A percentile compares a stretch with the other conserved stretches of the same genome.
phyloP scores from a whole-genome alignment of 2,329 filamentous ascomycete species.

The Fusarium sp. region DNA sequence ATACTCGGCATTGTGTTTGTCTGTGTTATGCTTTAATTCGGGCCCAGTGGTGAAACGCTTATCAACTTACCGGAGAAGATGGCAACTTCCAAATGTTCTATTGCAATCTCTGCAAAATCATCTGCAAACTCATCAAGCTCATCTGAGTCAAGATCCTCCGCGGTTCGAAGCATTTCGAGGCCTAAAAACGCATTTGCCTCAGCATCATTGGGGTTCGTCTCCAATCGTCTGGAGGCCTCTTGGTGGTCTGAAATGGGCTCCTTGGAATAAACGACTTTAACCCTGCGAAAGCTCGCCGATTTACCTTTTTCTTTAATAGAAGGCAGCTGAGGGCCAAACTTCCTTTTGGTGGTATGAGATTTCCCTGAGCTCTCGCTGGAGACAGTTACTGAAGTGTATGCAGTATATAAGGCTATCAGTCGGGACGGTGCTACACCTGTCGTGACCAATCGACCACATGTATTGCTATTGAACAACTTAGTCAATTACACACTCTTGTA shows the following conservation, averaged over 20 bases:
- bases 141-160: neutral
- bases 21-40: neutral
- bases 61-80: neutral
- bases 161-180: neutral
- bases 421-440: neutral
- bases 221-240: neutral
- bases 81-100: neutral
- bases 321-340: neutral
- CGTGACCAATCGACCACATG: neutral
- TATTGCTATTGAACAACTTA: neutral
- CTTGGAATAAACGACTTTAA: neutral
- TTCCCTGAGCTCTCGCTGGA: rapidly evolving
- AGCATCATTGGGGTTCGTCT: neutral
- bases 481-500: neutral
- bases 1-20: neutral
- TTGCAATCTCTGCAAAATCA: neutral
- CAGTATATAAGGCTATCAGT: neutral
- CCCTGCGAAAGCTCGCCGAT: neutral
- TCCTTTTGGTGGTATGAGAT: rapidly evolving
- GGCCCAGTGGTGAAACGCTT: too few species aligned
- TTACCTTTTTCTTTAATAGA: neutral
- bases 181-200: neutral
- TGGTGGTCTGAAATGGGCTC: neutral
- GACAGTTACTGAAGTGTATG: too few species aligned
- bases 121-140: too few species aligned